Conservation (phyloP, 768 basidiomycete genomes). For the Tylopilus felleus region DNA sequence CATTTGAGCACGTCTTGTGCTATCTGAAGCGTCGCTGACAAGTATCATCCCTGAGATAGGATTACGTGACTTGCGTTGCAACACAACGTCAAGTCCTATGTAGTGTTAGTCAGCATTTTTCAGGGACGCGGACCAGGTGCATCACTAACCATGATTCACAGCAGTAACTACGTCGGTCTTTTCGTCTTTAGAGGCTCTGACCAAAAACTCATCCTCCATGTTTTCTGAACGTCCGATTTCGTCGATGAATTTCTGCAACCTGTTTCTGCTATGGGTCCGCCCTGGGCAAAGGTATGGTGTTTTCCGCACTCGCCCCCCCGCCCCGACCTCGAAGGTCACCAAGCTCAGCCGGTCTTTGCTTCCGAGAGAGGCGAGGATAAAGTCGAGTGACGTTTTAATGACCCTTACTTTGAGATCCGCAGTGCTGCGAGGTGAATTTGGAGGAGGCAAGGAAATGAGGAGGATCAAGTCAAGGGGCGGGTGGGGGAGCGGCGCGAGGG, state of each 20-base stretch:
- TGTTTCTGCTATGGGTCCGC: constrained; percentile 59
- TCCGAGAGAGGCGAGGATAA: constrained; percentile 74
- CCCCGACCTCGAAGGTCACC: constrained; percentile 90
- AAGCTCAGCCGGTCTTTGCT: constrained; percentile 79
- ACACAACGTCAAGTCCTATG: constrained; percentile 83
- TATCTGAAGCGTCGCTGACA: constrained; percentile 90
- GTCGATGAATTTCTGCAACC: constrained; percentile 78
- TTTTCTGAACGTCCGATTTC: constrained; percentile 48
- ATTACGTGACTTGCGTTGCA: constrained; percentile 92
- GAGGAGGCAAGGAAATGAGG: constrained; percentile 82
- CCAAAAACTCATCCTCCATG: constrained; percentile 61
- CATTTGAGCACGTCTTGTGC: constrained; percentile 93
- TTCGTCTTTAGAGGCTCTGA: constrained; percentile 80
- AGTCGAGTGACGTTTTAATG: constrained; percentile 85
- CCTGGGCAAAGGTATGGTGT: constrained; percentile 88
- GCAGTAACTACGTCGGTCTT: constrained; percentile 97
- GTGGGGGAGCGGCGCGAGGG: constrained; percentile 76
- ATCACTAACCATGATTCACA: constrained; percentile 79
- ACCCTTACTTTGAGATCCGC: constrained; percentile 86
- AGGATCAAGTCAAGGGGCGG: constrained; percentile 91
- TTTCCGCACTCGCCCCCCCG: constrained; percentile 78
- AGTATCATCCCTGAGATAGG: constrained; percentile 89
- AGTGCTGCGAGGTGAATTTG: constrained; percentile 67
- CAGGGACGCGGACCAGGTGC: neutral
- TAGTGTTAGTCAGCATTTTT: neutral